Percentiles rank a stretch among this genome's conserved stretches.
Conservation (phyloP, 1,139 yeast species). For the Candida albicans region DNA sequence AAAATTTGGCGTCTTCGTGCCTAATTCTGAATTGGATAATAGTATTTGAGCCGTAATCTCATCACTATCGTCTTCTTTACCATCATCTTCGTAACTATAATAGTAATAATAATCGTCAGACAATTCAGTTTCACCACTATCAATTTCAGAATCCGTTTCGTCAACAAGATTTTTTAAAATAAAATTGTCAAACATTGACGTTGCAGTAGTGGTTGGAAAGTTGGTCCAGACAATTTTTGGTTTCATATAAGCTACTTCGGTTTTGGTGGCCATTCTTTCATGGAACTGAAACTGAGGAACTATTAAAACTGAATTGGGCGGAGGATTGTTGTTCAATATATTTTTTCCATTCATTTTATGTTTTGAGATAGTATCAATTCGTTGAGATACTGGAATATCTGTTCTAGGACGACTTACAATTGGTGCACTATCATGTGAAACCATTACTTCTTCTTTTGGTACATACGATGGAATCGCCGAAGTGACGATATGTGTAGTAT, state of each 20-base stretch:
- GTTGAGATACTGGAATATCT: not conserved
- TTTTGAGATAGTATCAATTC: not conserved
- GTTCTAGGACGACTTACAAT: too few species aligned
- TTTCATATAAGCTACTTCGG: conserved; percentile 19
- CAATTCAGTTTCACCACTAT: not conserved
- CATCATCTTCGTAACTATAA: not conserved
- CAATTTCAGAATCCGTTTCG: not conserved
- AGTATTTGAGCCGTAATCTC: not conserved
- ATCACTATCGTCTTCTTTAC: not conserved
- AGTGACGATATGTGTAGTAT: too few species aligned
- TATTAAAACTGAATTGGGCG: conserved; percentile 25
- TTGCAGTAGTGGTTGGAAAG: conserved; percentile 4
- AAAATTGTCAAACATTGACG: conserved; percentile 1
- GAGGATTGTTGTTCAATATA: conserved; percentile 20
- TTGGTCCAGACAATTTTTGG: conserved; percentile 21
- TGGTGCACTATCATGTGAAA: too few species aligned
- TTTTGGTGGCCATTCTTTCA: conserved; percentile 1
- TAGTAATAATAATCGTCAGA: not conserved
- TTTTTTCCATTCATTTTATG: conserved; percentile 17
- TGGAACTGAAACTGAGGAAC: conserved; percentile 29
- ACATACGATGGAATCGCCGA: too few species aligned
- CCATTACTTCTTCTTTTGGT: not conserved
- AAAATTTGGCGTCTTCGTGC: not conserved
- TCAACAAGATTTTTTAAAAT: not conserved
- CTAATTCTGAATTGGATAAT: not conserved